Conservation (phyloP, 192 early-diverging fungal species). For the Phlyctochytrium bullatum region DNA sequence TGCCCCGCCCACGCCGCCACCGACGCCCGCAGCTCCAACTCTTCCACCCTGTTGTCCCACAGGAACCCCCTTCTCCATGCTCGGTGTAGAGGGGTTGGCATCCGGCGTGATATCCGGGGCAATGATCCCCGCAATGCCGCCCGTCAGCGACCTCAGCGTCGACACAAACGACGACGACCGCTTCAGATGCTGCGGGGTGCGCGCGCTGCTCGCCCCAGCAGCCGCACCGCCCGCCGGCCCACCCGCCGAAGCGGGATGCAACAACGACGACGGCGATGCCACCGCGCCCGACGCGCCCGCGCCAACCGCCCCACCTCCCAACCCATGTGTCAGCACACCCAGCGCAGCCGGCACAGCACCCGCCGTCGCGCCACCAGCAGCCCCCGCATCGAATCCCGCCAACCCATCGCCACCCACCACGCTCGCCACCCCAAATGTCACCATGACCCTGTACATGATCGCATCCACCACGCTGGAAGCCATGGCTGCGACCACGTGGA, state of each 20-base stretch:
- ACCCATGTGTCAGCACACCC: no score
- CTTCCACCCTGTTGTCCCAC: background rate
- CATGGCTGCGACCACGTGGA: conserved; percentile 66
- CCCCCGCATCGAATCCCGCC: background rate
- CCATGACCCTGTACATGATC: conserved; percentile 18
- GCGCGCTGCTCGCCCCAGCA: no score
- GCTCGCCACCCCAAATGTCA: background rate
- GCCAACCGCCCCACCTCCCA: no score
- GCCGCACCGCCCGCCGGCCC: background rate
- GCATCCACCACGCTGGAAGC: conserved; percentile 76
- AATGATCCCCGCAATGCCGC: conserved; percentile 4
- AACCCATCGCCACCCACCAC: background rate
- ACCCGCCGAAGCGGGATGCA: background rate
- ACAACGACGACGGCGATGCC: background rate
- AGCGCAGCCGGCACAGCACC: background rate
- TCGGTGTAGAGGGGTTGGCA: background rate
- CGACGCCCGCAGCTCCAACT: background rate
- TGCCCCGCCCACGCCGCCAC: background rate
- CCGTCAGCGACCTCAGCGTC: conserved; percentile 13
- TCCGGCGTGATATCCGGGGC: background rate
- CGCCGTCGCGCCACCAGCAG: background rate
- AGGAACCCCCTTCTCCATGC: background rate
- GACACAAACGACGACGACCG: conserved; percentile 30
- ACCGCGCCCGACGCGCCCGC: background rate
- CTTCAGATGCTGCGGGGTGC: conserved; percentile 14